A percentile compares a stretch with the other conserved stretches of the same genome.
These are phyloP conservation scores for Asterionellopsis glacialis DNA, from an alignment of 108 stramenopile species.

Conservation along the genomic window DNA sequence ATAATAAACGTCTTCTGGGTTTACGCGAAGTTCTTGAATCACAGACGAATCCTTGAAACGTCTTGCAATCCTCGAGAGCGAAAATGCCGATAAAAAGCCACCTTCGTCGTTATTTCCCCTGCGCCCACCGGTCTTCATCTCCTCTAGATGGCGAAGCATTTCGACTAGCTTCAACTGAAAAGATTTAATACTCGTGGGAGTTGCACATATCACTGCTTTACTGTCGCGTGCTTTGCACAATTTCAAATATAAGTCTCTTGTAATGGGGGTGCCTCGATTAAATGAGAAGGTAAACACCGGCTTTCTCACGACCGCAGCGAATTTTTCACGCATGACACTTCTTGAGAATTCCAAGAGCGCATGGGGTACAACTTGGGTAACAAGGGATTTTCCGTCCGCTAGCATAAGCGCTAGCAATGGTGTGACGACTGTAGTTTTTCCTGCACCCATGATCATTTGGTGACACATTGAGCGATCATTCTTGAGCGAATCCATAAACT, in stretches of 20 bases:
- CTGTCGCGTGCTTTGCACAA: conserved; percentile 90
- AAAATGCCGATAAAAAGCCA: conserved; percentile 60
- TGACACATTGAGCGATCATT: conserved; percentile 88
- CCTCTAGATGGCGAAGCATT: conserved; percentile 93
- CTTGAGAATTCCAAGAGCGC: conserved; percentile 96
- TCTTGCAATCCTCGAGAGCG: conserved; percentile 78
- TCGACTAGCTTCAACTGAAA: conserved; percentile 97
- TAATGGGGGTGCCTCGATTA: conserved; percentile 88
- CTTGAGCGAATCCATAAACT: conserved; percentile 75
- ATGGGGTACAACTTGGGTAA: conserved; percentile 96
- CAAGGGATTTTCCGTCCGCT: conserved; percentile 92
- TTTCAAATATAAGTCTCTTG: conserved; percentile 91
- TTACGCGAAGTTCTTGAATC: conserved; percentile 66
- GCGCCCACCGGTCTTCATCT: conserved; percentile 56
- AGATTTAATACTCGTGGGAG: conserved; percentile 96
- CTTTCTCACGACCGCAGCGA: conserved; percentile 94
- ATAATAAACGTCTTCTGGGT: conserved; percentile 86
- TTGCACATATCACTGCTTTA: conserved; percentile 94
- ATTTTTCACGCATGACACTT: conserved; percentile 95
- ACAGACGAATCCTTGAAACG: conserved; percentile 76
- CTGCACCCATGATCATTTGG: conserved; percentile 99
- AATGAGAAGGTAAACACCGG: conserved; percentile 97
- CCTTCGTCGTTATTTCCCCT: conserved; percentile 19
- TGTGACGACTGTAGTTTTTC: conserved; percentile 99
- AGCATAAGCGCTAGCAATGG: conserved; percentile 97